phyloP scores from a whole-genome alignment of 2,329 filamentous ascomycete species.

The Monilinia polystroma region DNA sequence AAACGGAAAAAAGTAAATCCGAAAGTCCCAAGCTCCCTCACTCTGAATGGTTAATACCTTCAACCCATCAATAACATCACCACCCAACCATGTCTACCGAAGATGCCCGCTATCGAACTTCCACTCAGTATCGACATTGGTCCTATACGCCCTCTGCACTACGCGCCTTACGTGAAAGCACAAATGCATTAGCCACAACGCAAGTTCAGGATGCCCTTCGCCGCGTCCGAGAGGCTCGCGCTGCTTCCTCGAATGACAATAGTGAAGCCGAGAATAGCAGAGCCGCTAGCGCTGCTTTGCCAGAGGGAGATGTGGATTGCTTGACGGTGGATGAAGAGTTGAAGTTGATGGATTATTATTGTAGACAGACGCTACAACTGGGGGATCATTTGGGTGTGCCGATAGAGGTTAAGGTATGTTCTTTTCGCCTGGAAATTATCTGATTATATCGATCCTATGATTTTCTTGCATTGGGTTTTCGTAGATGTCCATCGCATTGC shows the following conservation, averaged over 20 bases:
- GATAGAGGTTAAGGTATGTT: slow-evolving; percentile 56
- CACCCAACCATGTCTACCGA: slow-evolving; percentile 48
- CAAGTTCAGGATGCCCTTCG: slow-evolving; percentile 59
- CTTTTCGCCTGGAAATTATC: neutral
- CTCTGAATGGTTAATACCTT: neutral
- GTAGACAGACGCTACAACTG: slow-evolving; percentile 57
- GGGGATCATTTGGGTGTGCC: slow-evolving; percentile 61
- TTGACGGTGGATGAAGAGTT: slow-evolving; percentile 81
- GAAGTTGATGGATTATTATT: slow-evolving; percentile 78
- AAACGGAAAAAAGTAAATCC: slow-evolving; percentile 15
- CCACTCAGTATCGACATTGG: slow-evolving; percentile 90
- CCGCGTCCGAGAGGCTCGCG: slow-evolving; percentile 45
- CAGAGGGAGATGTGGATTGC: slow-evolving; percentile 63
- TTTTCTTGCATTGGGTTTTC: accelerated
- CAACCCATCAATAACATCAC: neutral
- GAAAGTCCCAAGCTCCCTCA: neutral
- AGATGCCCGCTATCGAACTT: slow-evolving; percentile 86
- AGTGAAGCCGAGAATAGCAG: slow-evolving; percentile 40
- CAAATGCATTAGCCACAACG: slow-evolving; percentile 75
- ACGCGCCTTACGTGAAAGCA: slow-evolving; percentile 68
- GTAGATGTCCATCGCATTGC: too few relatives aligned
- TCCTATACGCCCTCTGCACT: slow-evolving; percentile 79
- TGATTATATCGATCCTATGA: neutral
- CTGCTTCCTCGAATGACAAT: slow-evolving; percentile 38
- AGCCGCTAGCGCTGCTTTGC: slow-evolving; percentile 29